Evolutionary conservation across 2,329 filamentous ascomycete species (phyloP).

Genomic region (Escovopsis sp.): DNA sequence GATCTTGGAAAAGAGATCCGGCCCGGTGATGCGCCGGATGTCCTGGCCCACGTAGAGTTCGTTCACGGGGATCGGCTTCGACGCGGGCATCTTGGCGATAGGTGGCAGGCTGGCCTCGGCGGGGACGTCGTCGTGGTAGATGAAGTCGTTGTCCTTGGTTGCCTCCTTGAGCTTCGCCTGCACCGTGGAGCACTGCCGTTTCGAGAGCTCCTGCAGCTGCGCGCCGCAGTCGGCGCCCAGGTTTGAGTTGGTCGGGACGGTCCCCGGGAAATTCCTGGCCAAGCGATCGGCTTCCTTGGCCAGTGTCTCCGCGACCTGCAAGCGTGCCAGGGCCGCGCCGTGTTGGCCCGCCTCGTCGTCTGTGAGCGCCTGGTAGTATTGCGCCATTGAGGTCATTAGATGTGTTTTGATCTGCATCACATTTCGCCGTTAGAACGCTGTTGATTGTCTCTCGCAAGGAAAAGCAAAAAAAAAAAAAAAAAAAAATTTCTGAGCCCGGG

Average conservation of each 20-base stretch:
- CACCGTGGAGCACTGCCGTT: conserved; percentile 64
- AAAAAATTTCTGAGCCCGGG: too few relatives aligned
- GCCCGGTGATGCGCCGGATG: conserved; percentile 90
- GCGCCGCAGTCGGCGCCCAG: conserved; percentile 64
- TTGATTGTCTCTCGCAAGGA: too few relatives aligned
- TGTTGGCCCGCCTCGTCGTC: conserved; percentile 83
- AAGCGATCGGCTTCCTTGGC: conserved; percentile 65
- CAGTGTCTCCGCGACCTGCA: conserved; percentile 66
- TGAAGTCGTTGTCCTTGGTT: conserved; percentile 91
- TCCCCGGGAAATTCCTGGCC: conserved; percentile 67
- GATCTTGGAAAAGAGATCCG: conserved; percentile 93
- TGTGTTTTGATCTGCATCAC: conserved; percentile 53
- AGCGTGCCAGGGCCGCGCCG: conserved; percentile 67
- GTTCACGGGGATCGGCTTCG: conserved; percentile 92
- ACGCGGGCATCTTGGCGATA: conserved; percentile 82
- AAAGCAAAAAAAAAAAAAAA: too few relatives aligned
- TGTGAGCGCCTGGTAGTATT: conserved; percentile 84
- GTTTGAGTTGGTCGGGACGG: conserved; percentile 68
- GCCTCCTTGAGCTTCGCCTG: conserved; percentile 67
- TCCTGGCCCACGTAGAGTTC: conserved; percentile 96
- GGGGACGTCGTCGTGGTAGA: conserved; percentile 88
- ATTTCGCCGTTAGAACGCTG: neutral
- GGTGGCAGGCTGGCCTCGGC: conserved; percentile 67
- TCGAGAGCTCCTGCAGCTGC: conserved; percentile 65
- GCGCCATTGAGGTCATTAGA: conserved; percentile 71